Conservation (phyloP, 129 eudicot species). For the Logfia minima region DNA sequence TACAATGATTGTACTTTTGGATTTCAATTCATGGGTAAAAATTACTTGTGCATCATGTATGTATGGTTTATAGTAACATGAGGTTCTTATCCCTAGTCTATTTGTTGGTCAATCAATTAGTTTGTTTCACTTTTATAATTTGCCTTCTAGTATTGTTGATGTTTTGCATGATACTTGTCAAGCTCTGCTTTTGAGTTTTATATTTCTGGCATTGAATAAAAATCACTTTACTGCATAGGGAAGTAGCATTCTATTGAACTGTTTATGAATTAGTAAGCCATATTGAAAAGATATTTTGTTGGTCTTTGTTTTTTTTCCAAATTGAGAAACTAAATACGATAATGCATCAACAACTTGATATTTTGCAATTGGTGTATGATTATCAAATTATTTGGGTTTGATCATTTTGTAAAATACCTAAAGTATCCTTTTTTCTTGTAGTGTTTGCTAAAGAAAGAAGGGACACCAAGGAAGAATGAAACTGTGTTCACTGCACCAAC, state of each 20-base stretch:
- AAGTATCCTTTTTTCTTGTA: slow-evolving; percentile 28
- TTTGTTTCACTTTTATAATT: not conserved
- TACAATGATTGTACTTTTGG: not conserved
- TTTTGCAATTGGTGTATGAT: not conserved
- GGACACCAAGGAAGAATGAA: slow-evolving; percentile 65
- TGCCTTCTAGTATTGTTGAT: not conserved
- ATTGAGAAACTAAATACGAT: slow-evolving; percentile 4
- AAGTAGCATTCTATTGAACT: not conserved
- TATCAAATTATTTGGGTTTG: not conserved
- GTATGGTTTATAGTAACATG: slow-evolving; percentile 1
- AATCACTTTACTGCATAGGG: slow-evolving; percentile 1
- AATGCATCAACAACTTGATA: not conserved
- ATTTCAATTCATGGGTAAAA: too few species aligned
- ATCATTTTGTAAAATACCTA: slow-evolving; percentile 15
- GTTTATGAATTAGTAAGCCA: not conserved
- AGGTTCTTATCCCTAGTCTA: not conserved
- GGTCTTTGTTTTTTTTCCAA: not conserved
- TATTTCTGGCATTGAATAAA: not conserved
- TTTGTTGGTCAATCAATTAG: not conserved
- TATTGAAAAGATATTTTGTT: not conserved
- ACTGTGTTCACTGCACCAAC: slow-evolving; percentile 73
- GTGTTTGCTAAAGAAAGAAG: slow-evolving; percentile 66
- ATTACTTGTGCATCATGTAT: not conserved
- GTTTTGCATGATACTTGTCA: not conserved
- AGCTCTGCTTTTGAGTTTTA: not conserved